Evolutionary conservation across 805 yeast genomes (phyloP).

Genomic region (Spathaspora gorwiae): DNA sequence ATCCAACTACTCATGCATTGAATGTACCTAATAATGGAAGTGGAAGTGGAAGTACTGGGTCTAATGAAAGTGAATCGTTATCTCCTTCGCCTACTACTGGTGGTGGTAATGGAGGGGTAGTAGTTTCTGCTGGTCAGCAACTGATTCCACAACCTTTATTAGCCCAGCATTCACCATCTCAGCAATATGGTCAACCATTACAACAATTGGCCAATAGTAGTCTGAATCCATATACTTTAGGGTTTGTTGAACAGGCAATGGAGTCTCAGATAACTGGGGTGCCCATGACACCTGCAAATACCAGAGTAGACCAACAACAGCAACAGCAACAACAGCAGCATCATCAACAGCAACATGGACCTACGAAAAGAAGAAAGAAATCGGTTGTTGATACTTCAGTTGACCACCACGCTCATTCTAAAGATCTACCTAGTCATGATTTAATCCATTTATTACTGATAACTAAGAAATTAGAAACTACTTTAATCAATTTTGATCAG

Average conservation of each 20-base stretch:
- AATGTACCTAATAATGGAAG: not conserved
- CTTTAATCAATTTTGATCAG: constrained; percentile 11
- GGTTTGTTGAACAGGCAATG: not conserved
- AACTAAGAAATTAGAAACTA: constrained; percentile 19
- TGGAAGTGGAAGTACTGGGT: not conserved
- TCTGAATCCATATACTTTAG: not conserved
- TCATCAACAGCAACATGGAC: not conserved
- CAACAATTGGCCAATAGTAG: not conserved
- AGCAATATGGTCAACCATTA: not conserved
- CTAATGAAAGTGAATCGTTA: not conserved
- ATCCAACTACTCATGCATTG: constrained; percentile 5
- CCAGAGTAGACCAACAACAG: not conserved
- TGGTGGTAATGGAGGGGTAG: too few species aligned
- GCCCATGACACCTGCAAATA: not conserved
- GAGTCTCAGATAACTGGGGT: not conserved
- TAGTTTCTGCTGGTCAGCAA: not conserved
- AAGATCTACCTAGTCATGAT: constrained; percentile 10
- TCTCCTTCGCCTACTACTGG: not conserved
- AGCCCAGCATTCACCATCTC: not conserved
- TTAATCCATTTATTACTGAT: constrained; percentile 26
- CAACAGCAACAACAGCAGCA: not conserved
- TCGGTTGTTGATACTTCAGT: not conserved
- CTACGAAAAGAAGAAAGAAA: not conserved
- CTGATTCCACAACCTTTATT: not conserved
- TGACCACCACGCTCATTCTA: not conserved